A percentile compares a stretch with the other conserved stretches of the same genome.
Evolutionary conservation across 208 protist species (phyloP).

Genomic region (Phytomonas francai): DNA sequence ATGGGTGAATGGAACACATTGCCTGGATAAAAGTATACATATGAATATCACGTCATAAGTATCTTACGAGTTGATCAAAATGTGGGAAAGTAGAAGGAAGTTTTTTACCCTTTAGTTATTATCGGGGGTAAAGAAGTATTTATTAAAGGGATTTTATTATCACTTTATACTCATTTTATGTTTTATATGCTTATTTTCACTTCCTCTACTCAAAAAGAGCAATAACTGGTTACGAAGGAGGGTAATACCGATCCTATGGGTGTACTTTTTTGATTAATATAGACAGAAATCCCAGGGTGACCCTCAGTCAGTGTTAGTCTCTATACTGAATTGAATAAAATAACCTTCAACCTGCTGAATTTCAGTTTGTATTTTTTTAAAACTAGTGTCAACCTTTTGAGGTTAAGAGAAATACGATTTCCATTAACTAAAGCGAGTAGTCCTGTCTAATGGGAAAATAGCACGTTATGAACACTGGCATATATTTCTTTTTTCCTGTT

Average conservation of each 20-base stretch:
- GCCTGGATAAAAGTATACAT: neutral
- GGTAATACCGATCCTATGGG: neutral
- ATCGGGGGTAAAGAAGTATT: neutral
- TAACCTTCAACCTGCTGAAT: neutral
- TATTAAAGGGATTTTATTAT: neutral
- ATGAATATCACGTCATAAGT: neutral
- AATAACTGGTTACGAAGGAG: neutral
- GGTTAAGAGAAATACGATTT: neutral
- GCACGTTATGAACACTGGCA: neutral
- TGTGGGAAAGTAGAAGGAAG: neutral
- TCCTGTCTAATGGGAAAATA: neutral
- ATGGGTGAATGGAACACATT: neutral
- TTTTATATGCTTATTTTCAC: neutral
- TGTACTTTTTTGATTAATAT: neutral
- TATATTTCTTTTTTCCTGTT: constrained; percentile 5
- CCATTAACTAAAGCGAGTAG: neutral
- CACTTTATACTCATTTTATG: neutral
- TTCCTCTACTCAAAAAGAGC: neutral
- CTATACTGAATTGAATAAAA: constrained; percentile 2
- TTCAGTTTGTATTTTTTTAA: constrained; percentile 8
- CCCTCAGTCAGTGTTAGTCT: neutral
- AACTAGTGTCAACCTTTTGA: neutral
- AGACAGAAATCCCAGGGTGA: neutral
- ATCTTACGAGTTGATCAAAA: neutral
- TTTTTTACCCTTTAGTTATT: neutral